Evolutionary conservation across 441 rosid species (phyloP), one percentile per base, ranked within the genome.

Genomic region (Pelargonium australe): DNA sequence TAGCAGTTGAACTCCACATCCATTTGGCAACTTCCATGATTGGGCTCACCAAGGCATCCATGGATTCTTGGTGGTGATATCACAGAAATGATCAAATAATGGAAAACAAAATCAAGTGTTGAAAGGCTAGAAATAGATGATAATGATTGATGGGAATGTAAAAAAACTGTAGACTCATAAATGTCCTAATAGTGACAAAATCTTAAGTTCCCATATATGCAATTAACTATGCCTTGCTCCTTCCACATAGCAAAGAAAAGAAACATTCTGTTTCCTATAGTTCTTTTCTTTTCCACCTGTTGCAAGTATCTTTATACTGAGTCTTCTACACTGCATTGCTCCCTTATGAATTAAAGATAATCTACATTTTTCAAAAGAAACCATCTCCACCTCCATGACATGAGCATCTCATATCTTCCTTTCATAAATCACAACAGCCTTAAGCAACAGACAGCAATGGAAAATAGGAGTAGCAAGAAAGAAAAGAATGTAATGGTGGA

Each of bases 251-350:
- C 63, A 57, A 19, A 57, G 25, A 57, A 57, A 57, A 17, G 63
- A 57, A 19, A 57, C 63, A 57, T 53, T 53, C 19, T 16, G 60
- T 53, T 20, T 14, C 63, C 3, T 57, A 57, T 2, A 57, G 23
- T 19, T 57, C 63, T 20, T 57, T 57, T 31, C 63, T 57, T 57
- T 57, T 57, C 28, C 63, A 57, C 63, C 9, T 7, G 63, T 57
- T 17, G 63, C 28, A 57, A 57, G 28, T 57, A 57, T 19, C 63
- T 57, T 19, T 19, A 57, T 25, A 16, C 25, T 19, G 62, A 57
- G 62, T 57, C 25, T 16, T 57, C 62, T 57, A 57, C 28, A 57
- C 20, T 57, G 23, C 28, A 57, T 25, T 57, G 23, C 12, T 17
- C 8, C 43, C 43, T 40, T 40, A 40, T 40, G 43, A 40, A 40